phyloP scores from a whole-genome alignment of 805 yeast species.

The Lipomyces yamanashiensis region DNA sequence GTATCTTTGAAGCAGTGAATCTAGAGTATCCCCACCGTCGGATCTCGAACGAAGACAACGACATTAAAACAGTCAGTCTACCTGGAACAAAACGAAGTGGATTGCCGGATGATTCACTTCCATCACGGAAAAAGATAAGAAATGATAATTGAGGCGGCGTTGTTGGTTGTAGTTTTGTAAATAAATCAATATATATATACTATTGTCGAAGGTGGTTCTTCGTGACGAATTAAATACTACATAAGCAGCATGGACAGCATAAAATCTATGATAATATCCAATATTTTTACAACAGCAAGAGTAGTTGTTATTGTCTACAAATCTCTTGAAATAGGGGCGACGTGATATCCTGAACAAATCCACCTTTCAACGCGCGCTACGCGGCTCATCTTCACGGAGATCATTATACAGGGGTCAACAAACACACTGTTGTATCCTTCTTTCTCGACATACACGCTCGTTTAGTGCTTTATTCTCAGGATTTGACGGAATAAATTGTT shows the following conservation, averaged over 20 bases:
- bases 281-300: too few relatives aligned
- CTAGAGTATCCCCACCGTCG: slow-evolving; percentile 83
- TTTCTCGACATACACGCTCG: background rate
- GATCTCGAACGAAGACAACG: slow-evolving; percentile 85
- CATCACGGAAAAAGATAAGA: slow-evolving; percentile 30
- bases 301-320: too few relatives aligned
- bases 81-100: slow-evolving; percentile 45
- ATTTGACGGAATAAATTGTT: background rate
- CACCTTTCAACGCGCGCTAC: background rate
- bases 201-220: background rate
- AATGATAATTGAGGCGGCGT: slow-evolving; percentile 10
- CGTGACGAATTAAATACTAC: background rate
- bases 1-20: slow-evolving; percentile 74
- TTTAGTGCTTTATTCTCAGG: background rate
- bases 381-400: background rate
- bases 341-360: too few relatives aligned
- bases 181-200: background rate
- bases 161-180: background rate
- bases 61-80: slow-evolving; percentile 55
- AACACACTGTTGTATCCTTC: background rate
- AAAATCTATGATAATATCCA: too few relatives aligned
- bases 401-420: too few relatives aligned
- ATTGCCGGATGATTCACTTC: slow-evolving; percentile 34
- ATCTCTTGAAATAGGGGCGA: too few relatives aligned
- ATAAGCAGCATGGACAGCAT: too few relatives aligned